Conservation (phyloP, 2,329 filamentous ascomycete genomes). For the Colletotrichum falcatum region DNA sequence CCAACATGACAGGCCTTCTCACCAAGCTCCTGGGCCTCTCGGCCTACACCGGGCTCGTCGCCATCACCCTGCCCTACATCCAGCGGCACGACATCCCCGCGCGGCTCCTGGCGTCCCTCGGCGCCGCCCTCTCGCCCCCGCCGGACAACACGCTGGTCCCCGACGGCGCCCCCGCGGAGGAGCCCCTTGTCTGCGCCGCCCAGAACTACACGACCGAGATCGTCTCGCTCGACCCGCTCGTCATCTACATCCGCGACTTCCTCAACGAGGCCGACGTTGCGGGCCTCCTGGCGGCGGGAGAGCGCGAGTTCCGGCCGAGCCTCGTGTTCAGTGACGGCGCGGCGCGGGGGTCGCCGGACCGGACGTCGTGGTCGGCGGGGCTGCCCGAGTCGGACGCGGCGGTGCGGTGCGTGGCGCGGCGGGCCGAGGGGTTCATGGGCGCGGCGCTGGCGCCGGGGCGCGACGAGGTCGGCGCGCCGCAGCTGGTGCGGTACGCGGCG, state of each 20-base stretch:
- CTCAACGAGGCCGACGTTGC: constrained; percentile 49
- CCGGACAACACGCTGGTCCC: not conserved
- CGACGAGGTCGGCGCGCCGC: constrained; percentile 57
- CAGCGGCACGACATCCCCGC: constrained; percentile 14
- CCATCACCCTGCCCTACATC: constrained; percentile 27
- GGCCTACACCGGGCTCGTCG: constrained; percentile 33
- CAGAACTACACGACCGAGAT: constrained; percentile 55
- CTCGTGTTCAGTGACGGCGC: constrained; percentile 52
- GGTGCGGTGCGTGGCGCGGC: constrained; percentile 53
- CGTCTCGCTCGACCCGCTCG: constrained; percentile 55
- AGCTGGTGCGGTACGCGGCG: constrained; percentile 55
- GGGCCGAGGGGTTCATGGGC: constrained; percentile 53
- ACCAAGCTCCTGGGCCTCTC: constrained; percentile 29
- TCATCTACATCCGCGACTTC: constrained; percentile 59
- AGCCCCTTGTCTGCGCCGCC: constrained; percentile 44
- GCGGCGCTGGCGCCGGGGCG: constrained; percentile 50
- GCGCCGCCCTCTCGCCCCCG: not conserved
- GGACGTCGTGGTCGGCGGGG: constrained; percentile 54
- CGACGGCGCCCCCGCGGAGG: not conserved
- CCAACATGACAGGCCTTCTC: constrained; percentile 22
- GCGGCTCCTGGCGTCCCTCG: not conserved
- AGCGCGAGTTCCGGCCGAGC: constrained; percentile 53
- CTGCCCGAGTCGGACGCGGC: constrained; percentile 51
- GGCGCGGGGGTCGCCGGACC: constrained; percentile 48
- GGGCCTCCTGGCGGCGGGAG: constrained; percentile 51